Percentiles rank a stretch among this genome's conserved stretches.
Evolutionary conservation across 805 yeast species (phyloP).

Genomic region (Nakazawaea pomicola): DNA sequence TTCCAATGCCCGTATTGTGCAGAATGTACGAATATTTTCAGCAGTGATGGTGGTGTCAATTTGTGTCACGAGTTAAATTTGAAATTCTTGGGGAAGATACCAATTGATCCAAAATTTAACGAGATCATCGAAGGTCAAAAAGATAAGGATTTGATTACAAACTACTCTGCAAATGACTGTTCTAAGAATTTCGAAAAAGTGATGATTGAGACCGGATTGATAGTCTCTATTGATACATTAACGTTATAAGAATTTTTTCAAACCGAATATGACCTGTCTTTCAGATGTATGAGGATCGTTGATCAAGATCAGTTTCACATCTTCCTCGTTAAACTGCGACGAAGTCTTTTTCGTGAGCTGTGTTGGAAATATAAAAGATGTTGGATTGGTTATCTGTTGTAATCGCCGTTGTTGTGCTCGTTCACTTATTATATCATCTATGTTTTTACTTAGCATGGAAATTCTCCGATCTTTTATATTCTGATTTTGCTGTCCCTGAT

Average conservation of each 20-base stretch:
- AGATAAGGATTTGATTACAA: conserved; percentile 30
- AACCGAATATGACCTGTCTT: conserved; percentile 6
- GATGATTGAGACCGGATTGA: conserved; percentile 19
- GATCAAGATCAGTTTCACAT: conserved; percentile 10
- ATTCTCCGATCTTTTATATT: conserved; percentile 8
- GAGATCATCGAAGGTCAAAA: conserved; percentile 74
- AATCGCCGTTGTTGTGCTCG: conserved; percentile 21
- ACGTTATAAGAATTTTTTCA: conserved; percentile 6
- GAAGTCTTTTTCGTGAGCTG: conserved; percentile 7
- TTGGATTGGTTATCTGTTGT: conserved; percentile 14
- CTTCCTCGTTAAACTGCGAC: conserved; percentile 8
- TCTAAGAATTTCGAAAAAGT: conserved; percentile 42
- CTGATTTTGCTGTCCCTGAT: no score
- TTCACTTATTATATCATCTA: conserved; percentile 11
- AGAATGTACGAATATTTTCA: conserved; percentile 88
- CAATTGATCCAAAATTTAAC: conserved; percentile 90
- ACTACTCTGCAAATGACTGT: conserved; percentile 32
- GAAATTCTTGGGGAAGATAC: conserved; percentile 79
- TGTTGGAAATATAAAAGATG: conserved; percentile 8
- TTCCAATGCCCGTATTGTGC: conserved; percentile 91
- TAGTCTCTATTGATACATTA: conserved; percentile 1
- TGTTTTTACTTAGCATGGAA: conserved; percentile 8
- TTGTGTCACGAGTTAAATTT: conserved; percentile 60
- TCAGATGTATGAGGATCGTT: conserved; percentile 1
- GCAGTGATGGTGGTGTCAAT: conserved; percentile 84